Conservation (phyloP, 345 rosid species). For the Mangifera indica region DNA sequence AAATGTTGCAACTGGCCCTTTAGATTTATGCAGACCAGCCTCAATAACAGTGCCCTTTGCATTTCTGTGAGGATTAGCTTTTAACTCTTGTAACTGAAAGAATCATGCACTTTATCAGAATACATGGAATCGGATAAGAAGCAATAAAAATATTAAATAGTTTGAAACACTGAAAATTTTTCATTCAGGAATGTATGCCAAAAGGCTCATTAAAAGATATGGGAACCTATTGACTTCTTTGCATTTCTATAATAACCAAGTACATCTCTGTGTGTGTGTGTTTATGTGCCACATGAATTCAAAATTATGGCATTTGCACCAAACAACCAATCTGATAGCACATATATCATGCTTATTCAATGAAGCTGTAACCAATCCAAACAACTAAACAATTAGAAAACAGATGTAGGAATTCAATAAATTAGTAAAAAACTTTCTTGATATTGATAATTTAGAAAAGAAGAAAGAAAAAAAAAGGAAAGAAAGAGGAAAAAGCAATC, state of each 20-base stretch:
- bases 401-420: too few relatives aligned
- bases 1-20: constrained; percentile 89
- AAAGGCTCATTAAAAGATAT: not conserved
- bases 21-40: constrained; percentile 91
- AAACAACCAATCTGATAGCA: not conserved
- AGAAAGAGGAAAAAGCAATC: too few relatives aligned
- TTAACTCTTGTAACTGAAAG: constrained; percentile 90
- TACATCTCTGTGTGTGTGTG: not conserved
- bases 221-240: not conserved
- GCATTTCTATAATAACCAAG: not conserved
- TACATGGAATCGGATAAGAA: constrained; percentile 17
- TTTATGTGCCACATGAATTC: not conserved
- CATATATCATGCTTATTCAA: too few relatives aligned
- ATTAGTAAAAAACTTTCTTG: too few relatives aligned
- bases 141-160: not conserved
- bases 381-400: too few relatives aligned
- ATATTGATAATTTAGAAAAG: too few relatives aligned
- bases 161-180: not conserved
- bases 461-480: too few relatives aligned
- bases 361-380: too few relatives aligned
- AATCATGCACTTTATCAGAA: constrained; percentile 34
- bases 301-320: not conserved
- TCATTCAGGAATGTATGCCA: not conserved
- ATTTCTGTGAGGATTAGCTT: constrained; percentile 93
- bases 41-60: constrained; percentile 96